A percentile compares a stretch with the other conserved stretches of the same genome.
Conservation (phyloP, 805 yeast species). For the Candida pseudoglaebosa region DNA sequence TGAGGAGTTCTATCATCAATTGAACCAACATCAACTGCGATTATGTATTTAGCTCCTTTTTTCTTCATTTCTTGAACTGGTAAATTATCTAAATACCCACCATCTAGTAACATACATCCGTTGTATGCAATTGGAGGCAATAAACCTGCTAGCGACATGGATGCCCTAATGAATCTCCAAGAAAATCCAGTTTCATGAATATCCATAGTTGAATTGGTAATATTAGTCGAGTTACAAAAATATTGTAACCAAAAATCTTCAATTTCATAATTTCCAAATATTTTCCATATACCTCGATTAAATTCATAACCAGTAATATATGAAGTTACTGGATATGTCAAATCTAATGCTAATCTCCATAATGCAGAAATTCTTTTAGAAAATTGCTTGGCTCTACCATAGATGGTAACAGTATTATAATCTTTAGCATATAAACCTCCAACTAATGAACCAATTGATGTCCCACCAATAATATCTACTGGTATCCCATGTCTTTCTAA, state of each 20-base stretch:
- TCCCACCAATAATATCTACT: constrained; percentile 90
- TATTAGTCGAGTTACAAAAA: constrained; percentile 89
- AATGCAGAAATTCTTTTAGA: constrained; percentile 74
- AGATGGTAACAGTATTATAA: constrained; percentile 84
- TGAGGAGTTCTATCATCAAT: constrained; percentile 87
- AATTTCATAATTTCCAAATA: constrained; percentile 85
- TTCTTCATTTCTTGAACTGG: constrained; percentile 91
- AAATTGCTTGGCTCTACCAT: constrained; percentile 85
- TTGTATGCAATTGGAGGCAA: constrained; percentile 84
- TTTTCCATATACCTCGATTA: constrained; percentile 96
- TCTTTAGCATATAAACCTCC: constrained; percentile 95
- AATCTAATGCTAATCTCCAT: constrained; percentile 81
- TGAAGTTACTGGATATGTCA: constrained; percentile 91
- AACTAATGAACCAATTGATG: constrained; percentile 92
- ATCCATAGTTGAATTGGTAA: constrained; percentile 93
- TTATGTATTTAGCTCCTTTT: constrained; percentile 78
- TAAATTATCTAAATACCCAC: constrained; percentile 91
- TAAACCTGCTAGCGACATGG: constrained; percentile 94
- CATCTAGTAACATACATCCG: constrained; percentile 92
- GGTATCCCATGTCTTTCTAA: constrained; percentile 92
- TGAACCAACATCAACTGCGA: constrained; percentile 96
- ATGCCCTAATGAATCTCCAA: constrained; percentile 93
- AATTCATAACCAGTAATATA: constrained; percentile 97
- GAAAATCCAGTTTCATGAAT: constrained; percentile 89
- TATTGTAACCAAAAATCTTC: constrained; percentile 95